Base-by-base conservation (phyloP, 768 basidiomycete genomes). In the Sporobolomyces phaffii region DNA sequence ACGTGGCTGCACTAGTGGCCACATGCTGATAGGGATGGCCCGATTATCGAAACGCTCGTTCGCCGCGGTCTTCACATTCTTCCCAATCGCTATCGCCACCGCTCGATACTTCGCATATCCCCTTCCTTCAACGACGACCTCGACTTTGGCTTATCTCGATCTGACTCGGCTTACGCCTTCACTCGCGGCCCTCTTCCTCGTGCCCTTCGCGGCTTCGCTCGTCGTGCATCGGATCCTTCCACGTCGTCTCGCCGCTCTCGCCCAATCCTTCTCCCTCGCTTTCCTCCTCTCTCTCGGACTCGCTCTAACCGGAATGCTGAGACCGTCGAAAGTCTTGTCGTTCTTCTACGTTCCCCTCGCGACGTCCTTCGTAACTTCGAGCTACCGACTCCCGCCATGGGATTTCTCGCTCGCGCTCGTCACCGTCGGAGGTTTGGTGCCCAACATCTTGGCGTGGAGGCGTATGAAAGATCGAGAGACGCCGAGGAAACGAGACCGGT, bases 1-100 rank as follows among this genome's bases (percentile, higher is more conserved):
- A 5, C 73, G 73, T 33, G 78, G 78, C 4, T 79, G 78, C 62
- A 78, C 78, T 8, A 72, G 73, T 54, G 79, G 79, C 15, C 79
- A 80, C 63, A 77, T 80, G 65, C 76, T 80, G 6, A 76, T 77
- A 57, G 79, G 79, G 5, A 66, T 78, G 15, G 76, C 78, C 0
- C 73, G 79, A 22, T 72, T 78, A 29, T 78, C 77, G 22, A 72
- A 69, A 24, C 73, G 78, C 10, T 78, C 78, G 11, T 40, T 80
- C 48, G 61, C 74, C 26, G 79, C 79, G 17, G 73, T 72, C n/a
- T 74, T 53, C 15, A 59, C 60, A 36, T 70, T 70, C 50, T 70
- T 70, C 50, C 10, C 60, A 11, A 28, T 31, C 36, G 68, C 68
- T 1, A n/a, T 70, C 49, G 2, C 59, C 44, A 62, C 63, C 18